These are phyloP conservation scores for Fusarium stilboides DNA, from an alignment of 2,329 filamentous ascomycete genomes.

Conservation along the genomic window DNA sequence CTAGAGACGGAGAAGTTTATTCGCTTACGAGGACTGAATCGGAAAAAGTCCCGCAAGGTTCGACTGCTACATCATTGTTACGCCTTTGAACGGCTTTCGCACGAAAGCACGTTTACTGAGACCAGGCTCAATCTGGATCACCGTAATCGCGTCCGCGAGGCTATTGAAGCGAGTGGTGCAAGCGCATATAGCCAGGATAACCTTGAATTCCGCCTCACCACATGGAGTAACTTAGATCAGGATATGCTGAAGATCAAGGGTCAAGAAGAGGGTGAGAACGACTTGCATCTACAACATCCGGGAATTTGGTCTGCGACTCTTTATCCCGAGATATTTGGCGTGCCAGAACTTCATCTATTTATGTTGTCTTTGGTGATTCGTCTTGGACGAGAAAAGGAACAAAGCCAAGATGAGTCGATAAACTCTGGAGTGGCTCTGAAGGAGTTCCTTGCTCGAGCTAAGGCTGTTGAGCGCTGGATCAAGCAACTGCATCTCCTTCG, in stretches of 20 bases:
- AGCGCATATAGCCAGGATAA: slow-evolving; percentile 21
- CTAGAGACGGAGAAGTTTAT: slow-evolving; percentile 40
- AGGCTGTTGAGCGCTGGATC: slow-evolving; percentile 32
- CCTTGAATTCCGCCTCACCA: slow-evolving; percentile 23
- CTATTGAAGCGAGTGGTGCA: slow-evolving; percentile 36
- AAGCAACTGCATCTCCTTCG: slow-evolving; percentile 27
- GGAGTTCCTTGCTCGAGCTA: slow-evolving; percentile 30
- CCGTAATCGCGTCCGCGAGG: slow-evolving; percentile 20
- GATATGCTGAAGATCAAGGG: slow-evolving; percentile 33
- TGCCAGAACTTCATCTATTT: slow-evolving; percentile 31
- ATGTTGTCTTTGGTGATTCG: slow-evolving; percentile 37
- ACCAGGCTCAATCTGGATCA: slow-evolving; percentile 18
- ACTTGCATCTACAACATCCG: slow-evolving; percentile 32
- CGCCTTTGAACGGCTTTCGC: slow-evolving; percentile 23
- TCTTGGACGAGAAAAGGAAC: slow-evolving; percentile 25
- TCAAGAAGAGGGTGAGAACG: slow-evolving; percentile 36
- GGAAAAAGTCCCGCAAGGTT: slow-evolving; percentile 36
- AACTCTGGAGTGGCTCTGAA: slow-evolving; percentile 3
- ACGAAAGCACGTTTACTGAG: slow-evolving; percentile 32
- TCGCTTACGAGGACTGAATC: slow-evolving; percentile 28
- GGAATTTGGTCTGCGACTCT: slow-evolving; percentile 38
- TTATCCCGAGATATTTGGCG: slow-evolving; percentile 39
- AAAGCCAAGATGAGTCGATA: not conserved
- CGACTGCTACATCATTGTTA: slow-evolving; percentile 36
- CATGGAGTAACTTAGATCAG: slow-evolving; percentile 31